Conservation (phyloP, 257 asterid species). For the Solanum rostratum region DNA sequence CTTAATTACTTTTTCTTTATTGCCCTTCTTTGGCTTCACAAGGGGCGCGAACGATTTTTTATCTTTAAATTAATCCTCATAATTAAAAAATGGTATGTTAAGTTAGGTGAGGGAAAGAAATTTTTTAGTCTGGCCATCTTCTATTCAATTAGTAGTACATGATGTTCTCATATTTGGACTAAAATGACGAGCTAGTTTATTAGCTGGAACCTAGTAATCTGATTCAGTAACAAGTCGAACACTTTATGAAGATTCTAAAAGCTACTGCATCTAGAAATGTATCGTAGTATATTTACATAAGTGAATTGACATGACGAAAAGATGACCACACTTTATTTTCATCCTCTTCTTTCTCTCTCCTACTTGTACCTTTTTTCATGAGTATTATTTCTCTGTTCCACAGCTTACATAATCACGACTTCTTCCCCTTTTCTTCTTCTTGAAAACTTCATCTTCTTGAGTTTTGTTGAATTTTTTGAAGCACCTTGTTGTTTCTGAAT, state of each 20-base stretch:
- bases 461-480: not conserved
- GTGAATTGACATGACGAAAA: constrained; percentile 18
- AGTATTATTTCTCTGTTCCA: constrained; percentile 17
- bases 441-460: not conserved
- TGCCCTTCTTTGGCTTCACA: no score
- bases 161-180: not conserved
- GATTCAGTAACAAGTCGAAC: not conserved
- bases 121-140: no score
- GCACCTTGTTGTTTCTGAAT: not conserved
- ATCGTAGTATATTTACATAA: not conserved
- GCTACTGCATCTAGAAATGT: not conserved
- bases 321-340: constrained; percentile 39
- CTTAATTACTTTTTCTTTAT: no score
- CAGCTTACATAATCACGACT: not conserved
- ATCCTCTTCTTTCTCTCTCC: constrained; percentile 2
- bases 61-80: no score
- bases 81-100: not conserved
- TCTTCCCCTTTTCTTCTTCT: not conserved
- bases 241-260: not conserved
- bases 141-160: not conserved
- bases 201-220: not conserved
- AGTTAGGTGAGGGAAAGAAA: not conserved
- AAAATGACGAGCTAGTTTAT: not conserved
- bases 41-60: no score
- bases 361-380: not conserved